Evolutionary conservation across 2,329 filamentous ascomycete genomes (phyloP).

Genomic region (Fusarium domesticum): DNA sequence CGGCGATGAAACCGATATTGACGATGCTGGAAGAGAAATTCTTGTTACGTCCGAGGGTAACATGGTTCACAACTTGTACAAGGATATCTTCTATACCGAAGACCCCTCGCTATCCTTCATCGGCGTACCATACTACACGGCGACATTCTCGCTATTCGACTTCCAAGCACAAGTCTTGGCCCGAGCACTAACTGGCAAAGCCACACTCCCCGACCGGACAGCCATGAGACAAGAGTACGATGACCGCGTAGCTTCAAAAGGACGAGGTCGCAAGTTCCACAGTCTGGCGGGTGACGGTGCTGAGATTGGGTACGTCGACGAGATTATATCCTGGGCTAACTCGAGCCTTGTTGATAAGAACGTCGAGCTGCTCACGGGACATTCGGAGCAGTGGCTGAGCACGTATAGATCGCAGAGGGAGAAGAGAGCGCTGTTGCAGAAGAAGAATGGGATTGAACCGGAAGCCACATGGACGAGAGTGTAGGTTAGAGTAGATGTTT

Average conservation of each 20-base stretch:
- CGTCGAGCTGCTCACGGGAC: constrained; percentile 9
- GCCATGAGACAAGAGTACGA: constrained; percentile 24
- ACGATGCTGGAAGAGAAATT: constrained; percentile 49
- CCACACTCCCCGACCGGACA: constrained; percentile 13
- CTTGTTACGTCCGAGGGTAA: constrained; percentile 62
- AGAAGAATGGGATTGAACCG: constrained; percentile 8
- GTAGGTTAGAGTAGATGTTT: not conserved
- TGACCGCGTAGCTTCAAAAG: constrained; percentile 12
- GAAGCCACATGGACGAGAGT: constrained; percentile 16
- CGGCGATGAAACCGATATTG: constrained; percentile 35
- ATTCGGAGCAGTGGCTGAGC: constrained; percentile 17
- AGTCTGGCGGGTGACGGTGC: constrained; percentile 22
- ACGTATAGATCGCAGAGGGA: constrained; percentile 13
- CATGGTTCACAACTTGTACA: constrained; percentile 64
- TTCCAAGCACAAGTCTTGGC: constrained; percentile 64
- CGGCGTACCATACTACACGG: constrained; percentile 62
- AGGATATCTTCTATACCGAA: constrained; percentile 68
- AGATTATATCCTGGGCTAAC: constrained; percentile 24
- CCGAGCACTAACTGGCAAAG: constrained; percentile 52
- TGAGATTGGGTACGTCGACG: constrained; percentile 24
- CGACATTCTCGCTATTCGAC: constrained; percentile 68
- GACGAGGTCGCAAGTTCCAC: constrained; percentile 26
- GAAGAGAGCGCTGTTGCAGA: constrained; percentile 10
- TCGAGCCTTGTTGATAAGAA: constrained; percentile 3
- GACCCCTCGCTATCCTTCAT: constrained; percentile 63